Conservation (phyloP, 352 stramenopile genomes). For the Phytophthora podocarpi region DNA sequence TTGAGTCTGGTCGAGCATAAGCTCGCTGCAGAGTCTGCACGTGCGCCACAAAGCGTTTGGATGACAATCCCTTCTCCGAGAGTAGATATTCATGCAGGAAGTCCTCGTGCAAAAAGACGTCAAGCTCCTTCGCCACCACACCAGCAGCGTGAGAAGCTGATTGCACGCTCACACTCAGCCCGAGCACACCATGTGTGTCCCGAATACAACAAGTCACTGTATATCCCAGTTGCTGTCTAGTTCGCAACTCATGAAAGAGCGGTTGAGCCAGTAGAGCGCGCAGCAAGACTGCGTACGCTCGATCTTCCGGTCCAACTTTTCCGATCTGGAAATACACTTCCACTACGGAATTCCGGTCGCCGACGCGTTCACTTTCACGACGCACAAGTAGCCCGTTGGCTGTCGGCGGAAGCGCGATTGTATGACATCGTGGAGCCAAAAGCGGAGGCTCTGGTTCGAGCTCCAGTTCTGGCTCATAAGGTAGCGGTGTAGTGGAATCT, state of each 20-base stretch:
- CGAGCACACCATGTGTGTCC: constrained; percentile 78
- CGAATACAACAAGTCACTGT: constrained; percentile 76
- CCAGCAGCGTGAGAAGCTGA: constrained; percentile 65
- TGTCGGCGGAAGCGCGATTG: constrained; percentile 55
- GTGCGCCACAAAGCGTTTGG: constrained; percentile 52
- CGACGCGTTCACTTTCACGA: constrained; percentile 62
- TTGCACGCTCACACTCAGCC: constrained; percentile 72
- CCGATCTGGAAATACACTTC: constrained; percentile 89
- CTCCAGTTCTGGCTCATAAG: constrained; percentile 21
- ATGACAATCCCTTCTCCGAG: constrained; percentile 28
- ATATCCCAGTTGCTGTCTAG: constrained; percentile 84
- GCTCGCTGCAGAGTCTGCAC: constrained; percentile 50
- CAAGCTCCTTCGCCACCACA: constrained; percentile 64
- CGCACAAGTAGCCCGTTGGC: constrained; percentile 63
- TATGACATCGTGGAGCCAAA: constrained; percentile 46
- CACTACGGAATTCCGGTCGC: constrained; percentile 81
- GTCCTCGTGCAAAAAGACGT: constrained; percentile 58
- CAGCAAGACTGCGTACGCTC: constrained; percentile 72
- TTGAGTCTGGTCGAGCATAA: constrained; percentile 55
- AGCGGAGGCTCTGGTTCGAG: constrained; percentile 26
- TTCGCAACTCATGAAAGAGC: constrained; percentile 84
- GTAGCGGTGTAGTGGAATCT: constrained; percentile 5
- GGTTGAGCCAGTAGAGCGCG: constrained; percentile 83
- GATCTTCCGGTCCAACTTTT: constrained; percentile 44
- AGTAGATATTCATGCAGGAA: constrained; percentile 38